Evolutionary conservation across 768 basidiomycete species (phyloP).

Genomic region (Boletus sp.): DNA sequence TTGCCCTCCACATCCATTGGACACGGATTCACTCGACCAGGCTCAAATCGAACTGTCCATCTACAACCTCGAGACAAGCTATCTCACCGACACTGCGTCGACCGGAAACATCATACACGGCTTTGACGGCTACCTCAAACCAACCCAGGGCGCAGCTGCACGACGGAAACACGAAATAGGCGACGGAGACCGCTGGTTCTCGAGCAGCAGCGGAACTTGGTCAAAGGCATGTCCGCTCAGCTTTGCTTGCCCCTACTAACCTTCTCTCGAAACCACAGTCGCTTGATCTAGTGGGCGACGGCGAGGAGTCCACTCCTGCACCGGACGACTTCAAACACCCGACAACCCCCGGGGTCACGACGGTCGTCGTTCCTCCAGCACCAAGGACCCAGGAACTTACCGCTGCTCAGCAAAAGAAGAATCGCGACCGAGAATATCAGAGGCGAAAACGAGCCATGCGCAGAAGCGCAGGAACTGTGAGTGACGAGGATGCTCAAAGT

Average conservation of each 20-base stretch:
- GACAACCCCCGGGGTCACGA: conserved; percentile 69
- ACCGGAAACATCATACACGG: conserved; percentile 88
- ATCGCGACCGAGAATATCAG: conserved; percentile 79
- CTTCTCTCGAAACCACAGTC: conserved; percentile 46
- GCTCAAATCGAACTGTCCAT: conserved; percentile 76
- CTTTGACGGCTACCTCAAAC: conserved; percentile 84
- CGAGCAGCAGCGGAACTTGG: conserved; percentile 73
- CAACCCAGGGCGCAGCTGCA: conserved; percentile 45
- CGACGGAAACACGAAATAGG: conserved; percentile 72
- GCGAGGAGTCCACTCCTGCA: conserved; percentile 57
- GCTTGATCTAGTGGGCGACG: conserved; percentile 70
- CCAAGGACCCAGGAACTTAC: conserved; percentile 63
- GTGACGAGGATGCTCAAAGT: conserved; percentile 64
- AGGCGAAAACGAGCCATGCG: conserved; percentile 66
- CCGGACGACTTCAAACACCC: conserved; percentile 65
- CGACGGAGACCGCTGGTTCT: conserved; percentile 78
- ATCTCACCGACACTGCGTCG: conserved; percentile 75
- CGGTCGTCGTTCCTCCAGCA: conserved; percentile 74
- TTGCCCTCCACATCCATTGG: not conserved
- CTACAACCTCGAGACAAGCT: conserved; percentile 70
- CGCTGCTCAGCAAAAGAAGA: conserved; percentile 71
- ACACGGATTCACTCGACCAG: conserved; percentile 33
- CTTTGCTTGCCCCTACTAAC: conserved; percentile 4
- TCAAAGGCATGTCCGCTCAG: conserved; percentile 50
- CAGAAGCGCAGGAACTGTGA: conserved; percentile 62